Evolutionary conservation across 306 rosid species (phyloP), one percentile per base, ranked within the genome.

Genomic region (Alnus glutinosa): DNA sequence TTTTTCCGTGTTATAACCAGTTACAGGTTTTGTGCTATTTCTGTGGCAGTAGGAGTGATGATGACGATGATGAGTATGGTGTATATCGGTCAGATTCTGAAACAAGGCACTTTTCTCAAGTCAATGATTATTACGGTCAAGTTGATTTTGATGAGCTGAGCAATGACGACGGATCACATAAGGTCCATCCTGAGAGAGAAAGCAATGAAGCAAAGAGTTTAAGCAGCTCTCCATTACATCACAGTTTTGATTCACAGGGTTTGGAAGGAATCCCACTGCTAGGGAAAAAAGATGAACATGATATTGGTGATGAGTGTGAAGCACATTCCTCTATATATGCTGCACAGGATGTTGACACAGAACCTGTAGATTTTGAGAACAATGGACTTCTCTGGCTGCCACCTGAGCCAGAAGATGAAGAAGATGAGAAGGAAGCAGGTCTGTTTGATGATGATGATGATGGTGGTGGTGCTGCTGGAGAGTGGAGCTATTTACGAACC

Each of bases 311-410:
- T 86, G 96, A 88, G 75, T 71, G 83, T 58, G 93, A 92, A 73
- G 87, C 89, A 57, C 85, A 90, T 77, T 88, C 97, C 47, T 88
- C 97, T 5, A 55, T 86, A 71, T 92, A 82, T 81, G 88, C 82
- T 72, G 85, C 87, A 30, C 87, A 75, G 77, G 88, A 83, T 52
- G 88, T 83, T 61, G 89, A 87, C 71, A 36, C 83, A 76, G 98
- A 93, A 81, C 92, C 98, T 78, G 92, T 93, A 79, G 97, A 96
- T 90, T 93, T 93, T 74, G 97, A 93, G 84, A 96, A 89, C 83
- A 91, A 91, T 75, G 98, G 94, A 71, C 92, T 93, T 87, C 92
- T 96, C 71, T 96, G 99, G 99, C 92, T 93, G 68, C 99, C 99
- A 58, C 97, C 99, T 66, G 98, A 91, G 74, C 99, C 99, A 16